phyloP scores from a whole-genome alignment of 2,329 filamentous ascomycete species.

The Ustulina deusta region DNA sequence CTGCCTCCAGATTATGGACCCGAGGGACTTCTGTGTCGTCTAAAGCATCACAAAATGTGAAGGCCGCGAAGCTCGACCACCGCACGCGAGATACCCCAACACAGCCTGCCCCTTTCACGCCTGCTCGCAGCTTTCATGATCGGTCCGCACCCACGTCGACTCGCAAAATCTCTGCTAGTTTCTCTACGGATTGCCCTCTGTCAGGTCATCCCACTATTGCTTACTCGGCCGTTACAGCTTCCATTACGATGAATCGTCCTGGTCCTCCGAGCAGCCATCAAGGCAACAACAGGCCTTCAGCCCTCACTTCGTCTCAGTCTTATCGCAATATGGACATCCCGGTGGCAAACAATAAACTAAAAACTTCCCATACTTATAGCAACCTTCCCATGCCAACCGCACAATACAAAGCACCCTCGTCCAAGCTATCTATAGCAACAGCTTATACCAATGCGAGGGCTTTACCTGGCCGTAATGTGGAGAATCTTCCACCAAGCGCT shows the following conservation, averaged over 20 bases:
- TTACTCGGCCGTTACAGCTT: conserved; percentile 41
- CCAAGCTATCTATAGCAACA: conserved; percentile 35
- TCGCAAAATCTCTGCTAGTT: conserved; percentile 45
- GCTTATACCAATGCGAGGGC: conserved; percentile 34
- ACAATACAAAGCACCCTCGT: conserved; percentile 24
- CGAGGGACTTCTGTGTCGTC: neutral
- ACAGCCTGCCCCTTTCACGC: conserved; percentile 31
- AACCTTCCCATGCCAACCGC: conserved; percentile 38
- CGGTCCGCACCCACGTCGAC: conserved; percentile 36
- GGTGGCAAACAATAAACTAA: conserved; percentile 19
- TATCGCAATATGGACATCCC: conserved; percentile 18
- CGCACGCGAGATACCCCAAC: conserved; percentile 3
- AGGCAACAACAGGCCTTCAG: conserved; percentile 18
- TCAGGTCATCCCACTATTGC: conserved; percentile 43
- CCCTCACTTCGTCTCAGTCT: conserved; percentile 25
- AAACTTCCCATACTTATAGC: conserved; percentile 39
- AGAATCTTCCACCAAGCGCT: conserved; percentile 45
- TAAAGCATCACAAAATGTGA: neutral
- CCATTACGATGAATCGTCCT: conserved; percentile 34
- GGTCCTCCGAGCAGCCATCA: conserved; percentile 38
- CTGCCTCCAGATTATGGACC: neutral
- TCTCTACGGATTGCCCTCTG: conserved; percentile 38
- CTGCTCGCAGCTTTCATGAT: conserved; percentile 26
- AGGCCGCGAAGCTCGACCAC: neutral
- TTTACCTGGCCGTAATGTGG: conserved; percentile 32